These are phyloP conservation scores for Fusarium marasasianum DNA, from an alignment of 2,329 filamentous ascomycete genomes.

Conservation along the genomic window DNA sequence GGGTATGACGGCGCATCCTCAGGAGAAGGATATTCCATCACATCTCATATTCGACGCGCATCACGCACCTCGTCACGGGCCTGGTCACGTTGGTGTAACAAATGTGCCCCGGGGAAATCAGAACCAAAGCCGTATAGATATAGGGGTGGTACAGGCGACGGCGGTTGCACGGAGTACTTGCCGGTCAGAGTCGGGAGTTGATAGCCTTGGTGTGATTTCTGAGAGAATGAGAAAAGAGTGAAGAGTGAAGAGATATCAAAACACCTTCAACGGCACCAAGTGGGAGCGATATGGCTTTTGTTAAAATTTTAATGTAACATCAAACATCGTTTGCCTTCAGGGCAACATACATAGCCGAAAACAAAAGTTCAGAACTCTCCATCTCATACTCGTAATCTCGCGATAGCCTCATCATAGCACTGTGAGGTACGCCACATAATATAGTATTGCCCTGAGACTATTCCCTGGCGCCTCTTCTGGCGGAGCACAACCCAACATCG, in stretches of 20 bases:
- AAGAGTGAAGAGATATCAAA: slow-evolving; percentile 8
- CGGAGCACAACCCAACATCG: slow-evolving; percentile 1
- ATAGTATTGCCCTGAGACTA: background rate
- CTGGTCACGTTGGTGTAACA: slow-evolving; percentile 31
- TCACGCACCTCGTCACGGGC: slow-evolving; percentile 27
- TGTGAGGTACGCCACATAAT: background rate
- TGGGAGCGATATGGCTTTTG: background rate
- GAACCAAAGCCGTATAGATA: background rate
- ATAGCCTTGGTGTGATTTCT: background rate
- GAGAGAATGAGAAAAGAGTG: slow-evolving; percentile 1
- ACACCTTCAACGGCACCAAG: background rate
- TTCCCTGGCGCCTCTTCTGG: background rate
- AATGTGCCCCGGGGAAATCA: slow-evolving; percentile 2
- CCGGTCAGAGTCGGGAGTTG: background rate
- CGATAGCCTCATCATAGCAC: slow-evolving; percentile 23
- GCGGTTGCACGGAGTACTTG: background rate
- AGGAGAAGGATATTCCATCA: slow-evolving; percentile 8
- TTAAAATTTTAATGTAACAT: background rate
- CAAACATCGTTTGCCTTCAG: background rate
- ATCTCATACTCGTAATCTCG: background rate
- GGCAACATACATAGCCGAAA: background rate
- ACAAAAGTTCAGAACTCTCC: background rate
- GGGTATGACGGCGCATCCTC: slow-evolving; percentile 28
- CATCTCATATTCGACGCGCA: slow-evolving; percentile 20
- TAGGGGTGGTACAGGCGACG: slow-evolving; percentile 4